These are phyloP conservation scores for Croton setiger DNA, from an alignment of 441 rosid genomes.

Conservation along the genomic window DNA sequence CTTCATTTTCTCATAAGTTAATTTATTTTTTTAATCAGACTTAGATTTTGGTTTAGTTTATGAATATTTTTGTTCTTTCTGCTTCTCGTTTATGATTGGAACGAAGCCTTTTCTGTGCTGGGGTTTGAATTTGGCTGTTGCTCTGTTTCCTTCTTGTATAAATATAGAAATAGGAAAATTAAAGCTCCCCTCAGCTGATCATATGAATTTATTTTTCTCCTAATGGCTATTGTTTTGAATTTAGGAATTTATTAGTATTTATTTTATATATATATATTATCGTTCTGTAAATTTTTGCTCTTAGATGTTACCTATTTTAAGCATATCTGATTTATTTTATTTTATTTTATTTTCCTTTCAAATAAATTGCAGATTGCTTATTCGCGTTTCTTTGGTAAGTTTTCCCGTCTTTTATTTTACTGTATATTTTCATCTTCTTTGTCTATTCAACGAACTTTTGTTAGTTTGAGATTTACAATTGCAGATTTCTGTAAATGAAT, in stretches of 20 bases:
- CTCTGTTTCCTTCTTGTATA: background rate
- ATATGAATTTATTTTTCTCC: background rate
- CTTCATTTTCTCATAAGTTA: background rate
- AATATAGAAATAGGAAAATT: background rate
- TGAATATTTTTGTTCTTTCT: background rate
- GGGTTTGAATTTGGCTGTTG: background rate
- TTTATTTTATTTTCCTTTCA: background rate
- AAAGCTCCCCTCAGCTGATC: background rate
- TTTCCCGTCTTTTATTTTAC: background rate
- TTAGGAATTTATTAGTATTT: background rate
- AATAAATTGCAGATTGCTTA: constrained; percentile 37
- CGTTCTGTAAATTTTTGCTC: background rate
- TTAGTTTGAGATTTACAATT: background rate
- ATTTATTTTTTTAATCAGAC: background rate
- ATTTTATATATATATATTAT: background rate
- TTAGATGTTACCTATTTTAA: background rate
- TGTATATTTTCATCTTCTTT: too few species aligned
- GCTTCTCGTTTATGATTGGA: background rate
- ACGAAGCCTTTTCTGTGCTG: background rate
- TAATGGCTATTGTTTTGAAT: background rate
- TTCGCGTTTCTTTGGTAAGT: constrained; percentile 39
- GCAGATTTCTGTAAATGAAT: background rate
- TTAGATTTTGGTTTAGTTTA: background rate
- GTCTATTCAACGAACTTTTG: background rate
- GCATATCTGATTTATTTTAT: constrained; percentile 17